Evolutionary conservation across 2,329 filamentous ascomycete genomes (phyloP).

Genomic region (Epichloe brachyelytri): DNA sequence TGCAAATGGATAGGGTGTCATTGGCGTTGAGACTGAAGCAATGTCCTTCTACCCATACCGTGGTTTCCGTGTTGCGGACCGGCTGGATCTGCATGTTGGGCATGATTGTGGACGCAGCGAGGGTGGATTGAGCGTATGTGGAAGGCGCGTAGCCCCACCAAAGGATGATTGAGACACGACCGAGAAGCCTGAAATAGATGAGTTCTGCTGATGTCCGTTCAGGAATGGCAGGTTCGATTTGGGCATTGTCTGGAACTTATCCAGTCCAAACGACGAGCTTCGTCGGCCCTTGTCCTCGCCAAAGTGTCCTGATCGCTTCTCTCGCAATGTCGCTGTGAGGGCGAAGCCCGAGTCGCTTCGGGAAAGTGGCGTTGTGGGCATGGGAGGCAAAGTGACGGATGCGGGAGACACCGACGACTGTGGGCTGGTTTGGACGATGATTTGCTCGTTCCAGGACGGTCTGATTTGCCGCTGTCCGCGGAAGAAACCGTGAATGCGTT

Average conservation of each 20-base stretch:
- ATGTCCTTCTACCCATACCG: constrained; percentile 75
- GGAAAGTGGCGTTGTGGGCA: constrained; percentile 68
- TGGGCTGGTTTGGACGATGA: constrained; percentile 50
- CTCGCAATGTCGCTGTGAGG: constrained; percentile 70
- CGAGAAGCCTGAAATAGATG: constrained; percentile 47
- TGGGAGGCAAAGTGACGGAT: constrained; percentile 62
- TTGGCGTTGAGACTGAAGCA: constrained; percentile 54
- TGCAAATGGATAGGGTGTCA: constrained; percentile 51
- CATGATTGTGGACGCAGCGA: constrained; percentile 79
- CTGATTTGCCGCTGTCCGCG: constrained; percentile 50
- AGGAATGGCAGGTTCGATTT: constrained; percentile 65
- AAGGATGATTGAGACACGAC: constrained; percentile 59
- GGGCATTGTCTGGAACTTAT: constrained; percentile 53
- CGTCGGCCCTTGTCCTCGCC: constrained; percentile 64
- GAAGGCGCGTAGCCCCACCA: constrained; percentile 63
- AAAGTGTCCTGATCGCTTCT: constrained; percentile 92
- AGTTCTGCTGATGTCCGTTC: constrained; percentile 46
- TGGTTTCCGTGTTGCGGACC: constrained; percentile 65
- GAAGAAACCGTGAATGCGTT: constrained; percentile 80
- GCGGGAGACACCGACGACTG: constrained; percentile 60
- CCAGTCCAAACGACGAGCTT: constrained; percentile 85
- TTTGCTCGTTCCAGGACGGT: constrained; percentile 66
- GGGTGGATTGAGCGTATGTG: constrained; percentile 72
- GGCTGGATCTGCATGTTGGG: constrained; percentile 71
- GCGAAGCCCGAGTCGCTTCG: constrained; percentile 87